A percentile compares a stretch with the other conserved stretches of the same genome.
Evolutionary conservation across 2,329 filamentous ascomycete species (phyloP).

Genomic region (Fusarium luffae): DNA sequence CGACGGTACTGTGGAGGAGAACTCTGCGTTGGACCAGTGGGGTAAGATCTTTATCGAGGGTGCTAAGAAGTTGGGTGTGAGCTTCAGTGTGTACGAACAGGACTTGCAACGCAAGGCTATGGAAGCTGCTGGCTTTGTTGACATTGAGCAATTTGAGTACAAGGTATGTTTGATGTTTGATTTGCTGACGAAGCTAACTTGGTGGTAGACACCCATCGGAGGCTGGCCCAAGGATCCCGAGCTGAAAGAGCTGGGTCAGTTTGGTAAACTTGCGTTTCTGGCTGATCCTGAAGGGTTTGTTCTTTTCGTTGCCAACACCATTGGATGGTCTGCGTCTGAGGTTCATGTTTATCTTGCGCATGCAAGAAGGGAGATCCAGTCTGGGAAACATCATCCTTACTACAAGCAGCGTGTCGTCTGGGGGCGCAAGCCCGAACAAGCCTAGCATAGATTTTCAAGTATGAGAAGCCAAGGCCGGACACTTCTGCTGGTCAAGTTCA

Average conservation of each 20-base stretch:
- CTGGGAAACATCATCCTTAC: slow-evolving; percentile 6
- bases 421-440: slow-evolving; percentile 1
- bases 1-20: slow-evolving; percentile 10
- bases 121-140: slow-evolving; percentile 18
- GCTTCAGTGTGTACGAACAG: background rate
- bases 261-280: slow-evolving; percentile 1
- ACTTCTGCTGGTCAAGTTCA: background rate
- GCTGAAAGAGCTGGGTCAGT: slow-evolving; percentile 6
- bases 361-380: slow-evolving; percentile 5
- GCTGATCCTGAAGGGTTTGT: slow-evolving; percentile 10
- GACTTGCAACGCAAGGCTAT: slow-evolving; percentile 8
- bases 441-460: background rate
- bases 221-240: slow-evolving; percentile 8
- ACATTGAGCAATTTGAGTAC: slow-evolving; percentile 10
- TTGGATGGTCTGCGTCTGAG: slow-evolving; percentile 9
- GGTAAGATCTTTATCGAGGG: slow-evolving; percentile 18
- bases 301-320: slow-evolving; percentile 16
- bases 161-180: background rate
- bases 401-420: slow-evolving; percentile 12
- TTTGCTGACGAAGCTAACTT: background rate
- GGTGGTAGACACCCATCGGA: background rate
- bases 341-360: slow-evolving; percentile 15
- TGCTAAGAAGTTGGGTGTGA: slow-evolving; percentile 5
- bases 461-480: background rate
- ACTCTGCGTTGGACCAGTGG: slow-evolving; percentile 12